A percentile compares a stretch with the other conserved stretches of the same genome.
These are phyloP conservation scores for Pelagomonas calceolata DNA, from an alignment of 108 stramenopile species.

Conservation along the genomic window DNA sequence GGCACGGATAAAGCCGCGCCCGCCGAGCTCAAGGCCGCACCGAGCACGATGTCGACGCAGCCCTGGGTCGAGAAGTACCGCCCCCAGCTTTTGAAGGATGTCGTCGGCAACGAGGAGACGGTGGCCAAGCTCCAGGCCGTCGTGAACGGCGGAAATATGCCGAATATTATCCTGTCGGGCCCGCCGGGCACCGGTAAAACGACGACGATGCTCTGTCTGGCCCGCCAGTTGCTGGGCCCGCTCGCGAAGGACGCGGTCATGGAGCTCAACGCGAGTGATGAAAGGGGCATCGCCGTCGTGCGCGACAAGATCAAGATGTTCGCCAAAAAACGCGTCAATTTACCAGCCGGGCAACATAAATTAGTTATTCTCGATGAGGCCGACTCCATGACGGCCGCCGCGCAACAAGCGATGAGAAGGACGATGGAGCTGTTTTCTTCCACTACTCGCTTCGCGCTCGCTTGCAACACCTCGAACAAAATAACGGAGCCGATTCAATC, in stretches of 20 bases:
- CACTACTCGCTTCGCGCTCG: conserved; percentile 95
- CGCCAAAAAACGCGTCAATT: conserved; percentile 78
- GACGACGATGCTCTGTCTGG: conserved; percentile 18
- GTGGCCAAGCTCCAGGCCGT: conserved; percentile 76
- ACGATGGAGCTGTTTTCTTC: conserved; percentile 95
- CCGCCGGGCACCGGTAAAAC: conserved; percentile 31
- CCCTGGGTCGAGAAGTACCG: conserved; percentile 99
- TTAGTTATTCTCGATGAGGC: conserved; percentile 98
- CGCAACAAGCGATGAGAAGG: conserved; percentile 92
- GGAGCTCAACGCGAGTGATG: conserved; percentile 94
- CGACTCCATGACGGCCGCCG: conserved; percentile 91
- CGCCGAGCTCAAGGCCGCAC: too few species aligned
- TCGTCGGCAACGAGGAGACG: conserved; percentile 96
- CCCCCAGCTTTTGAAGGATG: conserved; percentile 43
- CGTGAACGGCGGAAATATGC: conserved; percentile 88
- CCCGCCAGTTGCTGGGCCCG: conserved; percentile 22
- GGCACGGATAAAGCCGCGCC: too few species aligned
- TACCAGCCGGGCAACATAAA: conserved; percentile 67
- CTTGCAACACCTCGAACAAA: conserved; percentile 93
- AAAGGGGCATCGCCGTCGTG: conserved; percentile 91
- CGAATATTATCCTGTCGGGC: conserved; percentile 84
- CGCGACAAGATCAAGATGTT: conserved; percentile 95
- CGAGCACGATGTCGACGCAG: too few species aligned
- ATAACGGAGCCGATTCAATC: conserved; percentile 98
- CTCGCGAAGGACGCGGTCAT: conserved; percentile 31